phyloP scores from a whole-genome alignment of 2,329 filamentous ascomycete species.

The Trichoderma endophyticum region DNA sequence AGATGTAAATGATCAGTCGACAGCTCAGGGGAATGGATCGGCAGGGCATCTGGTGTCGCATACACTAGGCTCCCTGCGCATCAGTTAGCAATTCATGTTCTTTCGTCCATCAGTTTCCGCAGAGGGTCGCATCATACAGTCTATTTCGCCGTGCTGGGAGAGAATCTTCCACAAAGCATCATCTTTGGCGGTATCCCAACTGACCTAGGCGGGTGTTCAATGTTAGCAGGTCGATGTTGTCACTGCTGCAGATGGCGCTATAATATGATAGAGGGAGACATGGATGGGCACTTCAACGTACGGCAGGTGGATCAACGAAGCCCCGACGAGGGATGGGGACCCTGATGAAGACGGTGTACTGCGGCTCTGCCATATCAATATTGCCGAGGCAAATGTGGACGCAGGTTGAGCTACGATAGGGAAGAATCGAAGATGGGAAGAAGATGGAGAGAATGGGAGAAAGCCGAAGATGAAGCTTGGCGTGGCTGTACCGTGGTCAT shows the following conservation, averaged over 20 bases:
- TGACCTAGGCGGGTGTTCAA: constrained; percentile 56
- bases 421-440: not conserved
- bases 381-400: not conserved
- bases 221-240: not conserved
- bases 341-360: constrained; percentile 76
- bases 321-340: constrained; percentile 84
- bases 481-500: not conserved
- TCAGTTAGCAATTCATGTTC: not conserved
- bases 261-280: not conserved
- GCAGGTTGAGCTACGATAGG: not conserved
- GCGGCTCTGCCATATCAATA: constrained; percentile 49
- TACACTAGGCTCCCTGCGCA: constrained; percentile 71
- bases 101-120: not conserved
- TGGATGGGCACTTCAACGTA: constrained; percentile 40
- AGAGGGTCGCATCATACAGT: constrained; percentile 60
- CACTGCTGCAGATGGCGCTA: not conserved
- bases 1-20: not conserved
- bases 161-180: constrained; percentile 86
- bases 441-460: not conserved
- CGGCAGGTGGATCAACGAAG: constrained; percentile 86
- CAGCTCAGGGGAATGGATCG: not conserved
- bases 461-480: not conserved
- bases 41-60: constrained; percentile 27
- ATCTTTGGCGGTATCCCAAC: constrained; percentile 87
- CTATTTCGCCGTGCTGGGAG: constrained; percentile 77